phyloP scores from a whole-genome alignment of 1,284 basidiomycete genomes.

The Sporisorium sorghi region DNA sequence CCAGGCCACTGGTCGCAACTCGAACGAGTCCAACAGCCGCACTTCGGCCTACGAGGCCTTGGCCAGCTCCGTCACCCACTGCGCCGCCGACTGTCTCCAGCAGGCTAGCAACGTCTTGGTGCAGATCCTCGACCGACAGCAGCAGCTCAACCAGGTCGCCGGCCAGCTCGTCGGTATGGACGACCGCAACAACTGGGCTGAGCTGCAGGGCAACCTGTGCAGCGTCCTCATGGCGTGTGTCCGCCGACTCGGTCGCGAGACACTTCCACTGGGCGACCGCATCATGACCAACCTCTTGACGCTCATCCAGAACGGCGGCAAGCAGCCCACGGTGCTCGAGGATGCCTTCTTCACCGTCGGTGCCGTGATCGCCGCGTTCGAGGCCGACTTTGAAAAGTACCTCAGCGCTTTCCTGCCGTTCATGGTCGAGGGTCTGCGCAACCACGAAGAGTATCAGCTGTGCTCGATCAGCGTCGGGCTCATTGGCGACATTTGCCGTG shows the following conservation, averaged over 20 bases:
- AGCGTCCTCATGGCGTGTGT: constrained; percentile 71
- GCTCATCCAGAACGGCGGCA: constrained; percentile 84
- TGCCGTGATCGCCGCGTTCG: constrained; percentile 79
- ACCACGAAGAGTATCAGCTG: constrained; percentile 93
- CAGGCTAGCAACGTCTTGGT: constrained; percentile 86
- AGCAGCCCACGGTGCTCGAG: constrained; percentile 94
- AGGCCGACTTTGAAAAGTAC: constrained; percentile 86
- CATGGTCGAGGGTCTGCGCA: constrained; percentile 88
- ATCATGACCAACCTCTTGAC: constrained; percentile 93
- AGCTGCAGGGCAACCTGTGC: constrained; percentile 95
- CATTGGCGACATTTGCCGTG: constrained; percentile 93
- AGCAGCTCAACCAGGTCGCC: constrained; percentile 81
- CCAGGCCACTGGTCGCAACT: constrained; percentile 73
- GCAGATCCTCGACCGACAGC: constrained; percentile 86
- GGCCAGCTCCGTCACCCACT: constrained; percentile 83
- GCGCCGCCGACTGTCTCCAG: constrained; percentile 82
- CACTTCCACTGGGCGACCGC: constrained; percentile 88
- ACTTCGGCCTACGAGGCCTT: constrained; percentile 97
- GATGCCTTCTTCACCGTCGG: constrained; percentile 96
- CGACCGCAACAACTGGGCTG: constrained; percentile 98
- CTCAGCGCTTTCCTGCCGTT: constrained; percentile 89
- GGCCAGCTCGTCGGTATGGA: constrained; percentile 90
- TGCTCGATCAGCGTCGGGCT: constrained; percentile 95
- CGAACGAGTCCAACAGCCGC: constrained; percentile 91
- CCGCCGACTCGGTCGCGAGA: constrained; percentile 81